phyloP scores from a whole-genome alignment of 139 green algal species.

The Picochlorum sp. region DNA sequence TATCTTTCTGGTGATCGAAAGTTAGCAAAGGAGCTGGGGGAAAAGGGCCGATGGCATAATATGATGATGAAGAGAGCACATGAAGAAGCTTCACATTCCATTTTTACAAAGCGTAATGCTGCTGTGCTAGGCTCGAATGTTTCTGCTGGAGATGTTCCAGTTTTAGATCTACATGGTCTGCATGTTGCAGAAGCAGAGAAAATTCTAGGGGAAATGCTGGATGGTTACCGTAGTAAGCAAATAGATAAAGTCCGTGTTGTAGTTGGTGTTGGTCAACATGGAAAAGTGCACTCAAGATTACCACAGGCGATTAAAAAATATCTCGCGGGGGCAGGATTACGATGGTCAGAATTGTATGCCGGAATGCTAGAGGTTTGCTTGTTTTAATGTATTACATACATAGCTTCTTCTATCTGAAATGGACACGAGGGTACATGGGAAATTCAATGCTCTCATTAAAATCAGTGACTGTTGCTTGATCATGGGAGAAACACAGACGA shows the following conservation, averaged over 20 bases:
- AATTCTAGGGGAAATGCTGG: slow-evolving; percentile 27
- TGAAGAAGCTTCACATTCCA: slow-evolving; percentile 24
- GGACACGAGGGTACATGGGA: too few relatives aligned
- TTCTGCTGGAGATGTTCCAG: neutral
- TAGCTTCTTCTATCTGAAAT: too few relatives aligned
- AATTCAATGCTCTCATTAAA: too few relatives aligned
- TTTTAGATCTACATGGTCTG: slow-evolving; percentile 64
- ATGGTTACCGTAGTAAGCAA: neutral
- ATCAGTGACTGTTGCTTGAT: too few relatives aligned
- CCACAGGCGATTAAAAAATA: slow-evolving; percentile 19
- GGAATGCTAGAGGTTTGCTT: slow-evolving; percentile 1
- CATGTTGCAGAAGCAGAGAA: slow-evolving; percentile 52
- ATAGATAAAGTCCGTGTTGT: slow-evolving; percentile 25
- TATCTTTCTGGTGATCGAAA: slow-evolving; percentile 56
- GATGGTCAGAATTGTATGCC: neutral
- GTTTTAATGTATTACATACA: too few relatives aligned
- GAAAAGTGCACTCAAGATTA: slow-evolving; percentile 41
- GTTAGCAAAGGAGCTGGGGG: slow-evolving; percentile 52
- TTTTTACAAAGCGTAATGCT: slow-evolving; percentile 40
- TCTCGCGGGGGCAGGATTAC: slow-evolving; percentile 1
- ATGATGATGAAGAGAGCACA: slow-evolving; percentile 54
- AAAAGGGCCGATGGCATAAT: slow-evolving; percentile 39
- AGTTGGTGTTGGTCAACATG: slow-evolving; percentile 56
- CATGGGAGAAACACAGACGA: too few relatives aligned
- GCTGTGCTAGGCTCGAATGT: neutral